Percentiles rank a stretch among this genome's conserved stretches.
phyloP scores from a whole-genome alignment of 805 yeast species.

The Jamesozyma spencerorum region DNA sequence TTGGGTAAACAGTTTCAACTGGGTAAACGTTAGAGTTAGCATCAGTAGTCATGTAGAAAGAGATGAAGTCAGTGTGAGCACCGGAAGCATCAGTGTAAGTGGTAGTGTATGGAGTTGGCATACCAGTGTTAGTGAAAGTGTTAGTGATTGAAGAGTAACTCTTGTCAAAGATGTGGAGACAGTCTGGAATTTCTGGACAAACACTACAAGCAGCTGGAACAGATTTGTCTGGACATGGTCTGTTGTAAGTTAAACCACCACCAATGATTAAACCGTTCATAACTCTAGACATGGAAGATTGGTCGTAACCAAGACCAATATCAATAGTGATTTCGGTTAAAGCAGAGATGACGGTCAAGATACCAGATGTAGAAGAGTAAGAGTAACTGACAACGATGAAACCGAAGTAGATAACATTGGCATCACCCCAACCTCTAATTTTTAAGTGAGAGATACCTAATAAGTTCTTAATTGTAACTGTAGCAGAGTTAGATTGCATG shows the following conservation, averaged over 20 bases:
- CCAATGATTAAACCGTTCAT: neutral
- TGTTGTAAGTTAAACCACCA: slow-evolving; percentile 2
- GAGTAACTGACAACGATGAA: slow-evolving; percentile 1
- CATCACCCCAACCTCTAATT: slow-evolving; percentile 6
- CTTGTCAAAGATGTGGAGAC: neutral
- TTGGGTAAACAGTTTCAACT: slow-evolving; percentile 1
- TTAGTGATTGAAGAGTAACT: neutral
- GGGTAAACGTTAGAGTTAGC: neutral
- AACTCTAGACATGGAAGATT: neutral
- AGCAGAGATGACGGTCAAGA: slow-evolving; percentile 5
- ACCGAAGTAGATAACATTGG: slow-evolving; percentile 4
- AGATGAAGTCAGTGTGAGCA: slow-evolving; percentile 1
- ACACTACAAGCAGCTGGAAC: slow-evolving; percentile 3
- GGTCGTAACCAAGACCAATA: slow-evolving; percentile 9
- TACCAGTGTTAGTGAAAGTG: neutral
- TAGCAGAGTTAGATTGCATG: slow-evolving; percentile 6
- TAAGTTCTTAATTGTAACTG: neutral
- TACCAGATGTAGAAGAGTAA: slow-evolving; percentile 7
- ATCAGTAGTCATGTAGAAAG: slow-evolving; percentile 4
- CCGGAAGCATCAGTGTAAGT: neutral
- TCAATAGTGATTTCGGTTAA: neutral
- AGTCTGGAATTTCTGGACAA: slow-evolving; percentile 1
- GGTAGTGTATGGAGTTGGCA: slow-evolving; percentile 5
- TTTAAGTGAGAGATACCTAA: slow-evolving; percentile 3
- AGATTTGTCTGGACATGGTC: neutral